A percentile compares a stretch with the other conserved stretches of the same genome.
Evolutionary conservation across 106 monocot species (phyloP).

Genomic region (Chionographis japonica): DNA sequence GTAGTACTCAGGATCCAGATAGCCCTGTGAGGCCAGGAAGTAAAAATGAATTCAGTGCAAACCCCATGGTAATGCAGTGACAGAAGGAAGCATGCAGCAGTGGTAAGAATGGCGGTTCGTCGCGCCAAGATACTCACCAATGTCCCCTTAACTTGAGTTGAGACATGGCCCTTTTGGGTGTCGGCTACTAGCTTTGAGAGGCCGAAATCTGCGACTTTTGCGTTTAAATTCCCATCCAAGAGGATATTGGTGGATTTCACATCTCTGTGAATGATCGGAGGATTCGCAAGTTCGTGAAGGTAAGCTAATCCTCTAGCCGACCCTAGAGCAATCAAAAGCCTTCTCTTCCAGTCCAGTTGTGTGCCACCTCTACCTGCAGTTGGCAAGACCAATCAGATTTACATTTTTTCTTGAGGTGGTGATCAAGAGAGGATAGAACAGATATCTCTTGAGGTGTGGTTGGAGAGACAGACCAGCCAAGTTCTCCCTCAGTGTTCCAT

Average conservation of each 20-base stretch:
- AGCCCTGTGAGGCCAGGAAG: constrained; percentile 30
- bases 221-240: constrained; percentile 48
- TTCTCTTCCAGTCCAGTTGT: constrained; percentile 54
- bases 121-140: constrained; percentile 28
- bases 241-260: constrained; percentile 68
- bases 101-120: too few relatives aligned
- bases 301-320: constrained; percentile 66
- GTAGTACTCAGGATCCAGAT: constrained; percentile 74
- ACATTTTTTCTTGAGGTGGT: neutral
- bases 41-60: too few relatives aligned
- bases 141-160: constrained; percentile 80
- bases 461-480: constrained; percentile 27
- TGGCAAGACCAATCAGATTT: neutral
- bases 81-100: too few relatives aligned
- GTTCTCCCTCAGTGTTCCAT: constrained; percentile 57
- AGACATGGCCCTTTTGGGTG: constrained; percentile 51
- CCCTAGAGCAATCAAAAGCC: constrained; percentile 47
- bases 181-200: constrained; percentile 58
- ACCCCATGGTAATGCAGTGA: too few relatives aligned
- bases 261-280: constrained; percentile 79
- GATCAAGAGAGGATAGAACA: neutral
- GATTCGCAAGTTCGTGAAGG: constrained; percentile 74
- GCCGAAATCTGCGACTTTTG: constrained; percentile 77
- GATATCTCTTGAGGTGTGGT: neutral
- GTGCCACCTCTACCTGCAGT: constrained; percentile 39